These are phyloP conservation scores for Lactarius evosmus DNA, from an alignment of 768 basidiomycete species.

Conservation along the genomic window DNA sequence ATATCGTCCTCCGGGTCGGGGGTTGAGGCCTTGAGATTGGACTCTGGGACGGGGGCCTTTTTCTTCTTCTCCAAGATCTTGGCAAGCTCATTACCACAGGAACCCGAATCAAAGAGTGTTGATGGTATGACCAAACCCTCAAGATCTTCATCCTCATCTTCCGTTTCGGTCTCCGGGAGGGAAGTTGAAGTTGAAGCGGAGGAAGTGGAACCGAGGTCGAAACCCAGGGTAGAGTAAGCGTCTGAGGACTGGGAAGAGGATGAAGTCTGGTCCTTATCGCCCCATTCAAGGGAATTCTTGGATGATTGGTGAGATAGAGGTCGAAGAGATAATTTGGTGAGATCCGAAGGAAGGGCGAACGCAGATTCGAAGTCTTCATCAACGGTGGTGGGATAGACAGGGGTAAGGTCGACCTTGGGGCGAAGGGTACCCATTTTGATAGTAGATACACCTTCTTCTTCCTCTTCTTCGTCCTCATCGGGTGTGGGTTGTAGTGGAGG, in stretches of 20 bases:
- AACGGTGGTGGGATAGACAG: conserved; percentile 13
- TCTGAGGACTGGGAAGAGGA: conserved; percentile 83
- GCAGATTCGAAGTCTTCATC: conserved; percentile 84
- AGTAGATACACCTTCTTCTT: conserved; percentile 79
- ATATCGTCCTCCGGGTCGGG: conserved; percentile 82
- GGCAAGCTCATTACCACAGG: conserved; percentile 49
- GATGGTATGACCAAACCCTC: conserved; percentile 80
- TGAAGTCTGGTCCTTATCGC: conserved; percentile 76
- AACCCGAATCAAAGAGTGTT: conserved; percentile 69
- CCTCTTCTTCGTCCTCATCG: conserved; percentile 61
- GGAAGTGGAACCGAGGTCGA: conserved; percentile 66
- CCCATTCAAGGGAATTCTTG: conserved; percentile 83
- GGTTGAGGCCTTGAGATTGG: conserved; percentile 48
- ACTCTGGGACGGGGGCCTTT: conserved; percentile 53
- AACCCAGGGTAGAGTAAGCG: conserved; percentile 75
- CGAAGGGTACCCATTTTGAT: conserved; percentile 66
- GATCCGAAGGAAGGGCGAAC: conserved; percentile 74
- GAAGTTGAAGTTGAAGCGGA: conserved; percentile 72
- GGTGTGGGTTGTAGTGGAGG: conserved; percentile 54
- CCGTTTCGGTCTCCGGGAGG: conserved; percentile 68
- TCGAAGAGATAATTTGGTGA: conserved; percentile 78
- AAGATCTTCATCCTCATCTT: conserved; percentile 54
- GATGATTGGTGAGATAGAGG: conserved; percentile 77
- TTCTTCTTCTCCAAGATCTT: conserved; percentile 55
- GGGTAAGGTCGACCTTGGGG: conserved; percentile 34